Evolutionary conservation across 2,329 filamentous ascomycete genomes (phyloP).

Genomic region (Polychaeton citri): DNA sequence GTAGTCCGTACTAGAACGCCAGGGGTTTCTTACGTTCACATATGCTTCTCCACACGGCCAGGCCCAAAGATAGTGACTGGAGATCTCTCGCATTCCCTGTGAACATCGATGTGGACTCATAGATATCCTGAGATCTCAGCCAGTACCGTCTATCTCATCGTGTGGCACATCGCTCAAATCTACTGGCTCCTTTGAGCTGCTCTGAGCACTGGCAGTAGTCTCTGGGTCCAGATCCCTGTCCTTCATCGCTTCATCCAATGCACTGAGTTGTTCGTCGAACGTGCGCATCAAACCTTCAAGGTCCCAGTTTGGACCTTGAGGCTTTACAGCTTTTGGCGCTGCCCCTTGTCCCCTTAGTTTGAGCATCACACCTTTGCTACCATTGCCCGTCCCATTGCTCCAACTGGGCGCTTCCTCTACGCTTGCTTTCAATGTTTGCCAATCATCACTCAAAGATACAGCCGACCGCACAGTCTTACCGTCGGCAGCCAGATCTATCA

Average conservation of each 20-base stretch:
- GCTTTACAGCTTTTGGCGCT: slow-evolving; percentile 9
- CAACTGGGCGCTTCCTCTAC: slow-evolving; percentile 51
- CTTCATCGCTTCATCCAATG: slow-evolving; percentile 20
- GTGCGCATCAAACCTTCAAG: slow-evolving; percentile 24
- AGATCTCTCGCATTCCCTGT: too few species aligned
- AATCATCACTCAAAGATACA: slow-evolving; percentile 59
- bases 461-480: slow-evolving; percentile 49
- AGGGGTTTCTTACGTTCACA: too few species aligned
- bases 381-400: slow-evolving; percentile 36
- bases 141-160: not conserved
- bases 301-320: slow-evolving; percentile 16
- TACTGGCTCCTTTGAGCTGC: not conserved
- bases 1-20: too few species aligned
- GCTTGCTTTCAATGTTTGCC: slow-evolving; percentile 48
- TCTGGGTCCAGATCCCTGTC: not conserved
- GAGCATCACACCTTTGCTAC: slow-evolving; percentile 38
- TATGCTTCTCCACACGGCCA: too few species aligned
- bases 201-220: not conserved
- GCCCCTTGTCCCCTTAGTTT: slow-evolving; percentile 41
- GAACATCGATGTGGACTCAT: too few species aligned
- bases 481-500: slow-evolving; percentile 39
- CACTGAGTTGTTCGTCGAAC: slow-evolving; percentile 23
- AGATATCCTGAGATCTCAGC: too few species aligned
- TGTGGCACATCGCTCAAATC: not conserved
- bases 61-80: too few species aligned